Percentiles rank a stretch among this genome's conserved stretches.
phyloP scores from a whole-genome alignment of 495 filamentous ascomycete genomes.

The Evernia prunastri region DNA sequence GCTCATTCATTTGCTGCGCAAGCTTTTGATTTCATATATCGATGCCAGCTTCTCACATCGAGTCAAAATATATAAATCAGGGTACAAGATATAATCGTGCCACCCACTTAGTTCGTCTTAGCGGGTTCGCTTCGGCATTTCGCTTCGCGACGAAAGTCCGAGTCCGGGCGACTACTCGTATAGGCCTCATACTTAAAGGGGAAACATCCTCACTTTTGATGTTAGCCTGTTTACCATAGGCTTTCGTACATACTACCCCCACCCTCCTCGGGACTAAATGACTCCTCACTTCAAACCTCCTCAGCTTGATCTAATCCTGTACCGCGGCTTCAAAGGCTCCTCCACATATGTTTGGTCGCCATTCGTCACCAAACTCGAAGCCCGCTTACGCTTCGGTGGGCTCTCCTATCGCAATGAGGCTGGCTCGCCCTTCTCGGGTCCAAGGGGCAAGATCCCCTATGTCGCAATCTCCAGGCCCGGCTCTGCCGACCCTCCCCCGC shows the following conservation, averaged over 20 bases:
- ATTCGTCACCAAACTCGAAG: conserved; percentile 59
- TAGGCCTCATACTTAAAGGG: no score
- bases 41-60: no score
- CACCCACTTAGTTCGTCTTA: no score
- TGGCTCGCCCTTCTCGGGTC: conserved; percentile 41
- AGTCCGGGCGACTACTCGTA: no score
- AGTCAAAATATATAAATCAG: no score
- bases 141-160: no score
- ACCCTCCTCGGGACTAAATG: not conserved
- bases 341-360: conserved; percentile 53
- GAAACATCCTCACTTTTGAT: not conserved
- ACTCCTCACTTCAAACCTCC: not conserved
- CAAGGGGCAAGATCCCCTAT: conserved; percentile 58
- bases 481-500: conserved; percentile 2
- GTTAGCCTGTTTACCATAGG: not conserved
- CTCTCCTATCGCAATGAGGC: conserved; percentile 40
- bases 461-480: conserved; percentile 21
- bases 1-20: no score
- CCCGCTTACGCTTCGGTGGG: conserved; percentile 50
- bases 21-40: no score
- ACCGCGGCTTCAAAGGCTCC: conserved; percentile 43
- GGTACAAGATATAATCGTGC: no score
- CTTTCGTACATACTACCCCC: not conserved
- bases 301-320: conserved; percentile 40
- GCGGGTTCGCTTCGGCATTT: no score